A percentile compares a stretch with the other conserved stretches of the same genome.
Evolutionary conservation across 78 protist species (phyloP).

Genomic region (slime mould (Dictyostelium discoideum)): dicty_2.7 NC_007090.3:3192501-3193000

Average conservation of each 20-base stretch:
- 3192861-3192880: background rate
- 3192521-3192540: background rate
- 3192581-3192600: background rate
- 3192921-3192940: background rate
- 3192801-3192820: background rate
- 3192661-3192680: background rate
- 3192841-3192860: background rate
- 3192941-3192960: background rate
- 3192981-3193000: background rate
- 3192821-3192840: background rate
- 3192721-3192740: background rate
- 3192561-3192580: background rate
- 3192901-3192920: background rate
- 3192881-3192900: background rate
- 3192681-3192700: background rate
- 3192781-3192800: background rate
- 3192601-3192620: background rate
- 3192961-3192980: background rate
- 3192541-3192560: background rate
- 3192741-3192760: constrained; percentile 18
- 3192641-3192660: background rate
- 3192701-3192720: background rate
- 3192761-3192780: background rate
- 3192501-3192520: background rate
- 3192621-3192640: background rate